A percentile compares a stretch with the other conserved stretches of the same genome.
Conservation (phyloP, 345 rosid species). For the Capsella bursapastoris region DNA sequence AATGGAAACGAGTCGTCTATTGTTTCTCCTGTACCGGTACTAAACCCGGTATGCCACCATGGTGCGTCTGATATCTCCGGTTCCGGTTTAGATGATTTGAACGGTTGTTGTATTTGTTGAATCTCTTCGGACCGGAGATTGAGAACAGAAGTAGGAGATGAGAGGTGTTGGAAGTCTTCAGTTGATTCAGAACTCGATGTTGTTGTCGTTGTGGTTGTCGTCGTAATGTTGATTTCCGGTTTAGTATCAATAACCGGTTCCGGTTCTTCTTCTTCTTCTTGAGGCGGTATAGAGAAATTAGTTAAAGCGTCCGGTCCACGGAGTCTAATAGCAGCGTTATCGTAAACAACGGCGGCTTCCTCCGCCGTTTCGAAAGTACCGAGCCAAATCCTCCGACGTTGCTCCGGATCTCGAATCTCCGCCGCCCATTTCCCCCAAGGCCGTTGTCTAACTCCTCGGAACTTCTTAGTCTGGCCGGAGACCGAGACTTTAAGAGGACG, state of each 20-base stretch:
- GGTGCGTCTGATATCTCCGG: constrained; percentile 23
- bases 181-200: constrained; percentile 65
- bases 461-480: constrained; percentile 59
- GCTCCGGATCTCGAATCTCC: constrained; percentile 96
- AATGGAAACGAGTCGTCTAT: constrained; percentile 49
- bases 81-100: constrained; percentile 32
- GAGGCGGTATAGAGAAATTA: constrained; percentile 65
- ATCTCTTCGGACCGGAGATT: constrained; percentile 56
- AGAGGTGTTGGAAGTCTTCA: constrained; percentile 59
- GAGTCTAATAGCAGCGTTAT: constrained; percentile 84
- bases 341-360: constrained; percentile 95
- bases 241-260: constrained; percentile 39
- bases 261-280: constrained; percentile 31
- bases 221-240: constrained; percentile 35
- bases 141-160: constrained; percentile 89
- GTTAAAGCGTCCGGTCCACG: constrained; percentile 91
- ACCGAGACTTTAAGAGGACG: constrained; percentile 40
- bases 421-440: constrained; percentile 99
- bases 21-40: constrained; percentile 49
- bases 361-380: constrained; percentile 93
- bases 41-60: constrained; percentile 38
- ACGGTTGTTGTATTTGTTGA: constrained; percentile 52
- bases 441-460: constrained; percentile 86
- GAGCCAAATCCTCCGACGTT: constrained; percentile 80
- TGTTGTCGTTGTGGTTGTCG: constrained; percentile 15